These are phyloP conservation scores for Pichia kluyveri DNA, from an alignment of 805 yeast species.

Conservation along the genomic window DNA sequence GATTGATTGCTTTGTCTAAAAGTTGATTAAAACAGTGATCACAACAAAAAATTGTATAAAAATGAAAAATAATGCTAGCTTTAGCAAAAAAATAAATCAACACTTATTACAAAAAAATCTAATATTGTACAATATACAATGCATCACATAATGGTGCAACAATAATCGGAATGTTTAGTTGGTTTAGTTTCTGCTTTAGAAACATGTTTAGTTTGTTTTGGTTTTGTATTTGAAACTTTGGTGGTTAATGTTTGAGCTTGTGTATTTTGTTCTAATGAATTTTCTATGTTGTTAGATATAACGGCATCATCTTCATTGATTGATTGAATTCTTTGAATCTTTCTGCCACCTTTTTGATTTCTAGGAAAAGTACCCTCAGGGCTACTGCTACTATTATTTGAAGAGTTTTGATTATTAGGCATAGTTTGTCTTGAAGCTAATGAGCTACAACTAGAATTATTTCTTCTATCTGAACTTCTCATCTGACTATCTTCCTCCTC, in stretches of 20 bases:
- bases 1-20: too few species aligned
- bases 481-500: constrained; percentile 1
- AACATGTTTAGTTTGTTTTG: too few species aligned
- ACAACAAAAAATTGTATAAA: too few species aligned
- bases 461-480: not conserved
- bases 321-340: not conserved
- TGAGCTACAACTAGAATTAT: not conserved
- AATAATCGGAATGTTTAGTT: not conserved
- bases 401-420: not conserved
- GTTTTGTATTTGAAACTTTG: too few species aligned
- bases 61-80: too few species aligned
- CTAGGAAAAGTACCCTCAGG: not conserved
- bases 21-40: too few species aligned
- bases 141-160: not conserved
- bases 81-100: too few species aligned
- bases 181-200: not conserved
- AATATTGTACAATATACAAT: not conserved
- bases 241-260: too few species aligned
- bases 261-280: too few species aligned
- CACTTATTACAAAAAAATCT: too few species aligned
- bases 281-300: too few species aligned
- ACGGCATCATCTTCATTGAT: not conserved
- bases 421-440: not conserved
- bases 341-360: not conserved
- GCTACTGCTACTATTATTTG: not conserved